phyloP scores from a whole-genome alignment of 306 rosid species.

The Castanospermum australe region DNA sequence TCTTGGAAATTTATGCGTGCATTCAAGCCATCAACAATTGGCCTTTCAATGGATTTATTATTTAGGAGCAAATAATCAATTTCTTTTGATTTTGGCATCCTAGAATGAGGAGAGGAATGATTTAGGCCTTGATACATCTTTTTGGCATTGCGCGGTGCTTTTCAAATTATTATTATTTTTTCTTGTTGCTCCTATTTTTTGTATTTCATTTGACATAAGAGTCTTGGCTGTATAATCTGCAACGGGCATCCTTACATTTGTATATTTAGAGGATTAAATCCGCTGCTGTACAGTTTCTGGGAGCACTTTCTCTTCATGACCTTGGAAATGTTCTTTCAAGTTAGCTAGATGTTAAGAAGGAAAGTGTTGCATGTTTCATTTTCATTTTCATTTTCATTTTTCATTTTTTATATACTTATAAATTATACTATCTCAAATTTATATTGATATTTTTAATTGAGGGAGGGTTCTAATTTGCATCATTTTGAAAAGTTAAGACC shows the following conservation, averaged over 20 bases:
- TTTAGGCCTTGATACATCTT: constrained; percentile 19
- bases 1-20: constrained; percentile 76
- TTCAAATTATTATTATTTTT: constrained; percentile 27
- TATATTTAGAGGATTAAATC: constrained; percentile 45
- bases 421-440: no score
- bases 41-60: constrained; percentile 73
- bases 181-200: constrained; percentile 48
- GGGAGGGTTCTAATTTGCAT: no score
- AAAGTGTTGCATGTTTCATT: neutral
- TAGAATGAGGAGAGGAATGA: constrained; percentile 28
- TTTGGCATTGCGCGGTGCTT: constrained; percentile 26
- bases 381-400: neutral
- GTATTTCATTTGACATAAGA: constrained; percentile 42
- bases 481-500: no score
- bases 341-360: neutral
- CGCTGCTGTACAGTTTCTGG: constrained; percentile 52
- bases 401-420: neutral
- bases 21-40: constrained; percentile 78
- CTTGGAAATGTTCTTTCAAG: constrained; percentile 28
- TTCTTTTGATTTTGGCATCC: constrained; percentile 38
- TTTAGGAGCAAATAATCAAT: constrained; percentile 63
- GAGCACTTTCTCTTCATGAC: constrained; percentile 23
- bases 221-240: constrained; percentile 48
- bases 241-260: constrained; percentile 41
- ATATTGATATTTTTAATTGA: no score